A percentile compares a stretch with the other conserved stretches of the same genome.
Conservation (phyloP, 768 basidiomycete genomes). For the Xanthoconium purpureum region DNA sequence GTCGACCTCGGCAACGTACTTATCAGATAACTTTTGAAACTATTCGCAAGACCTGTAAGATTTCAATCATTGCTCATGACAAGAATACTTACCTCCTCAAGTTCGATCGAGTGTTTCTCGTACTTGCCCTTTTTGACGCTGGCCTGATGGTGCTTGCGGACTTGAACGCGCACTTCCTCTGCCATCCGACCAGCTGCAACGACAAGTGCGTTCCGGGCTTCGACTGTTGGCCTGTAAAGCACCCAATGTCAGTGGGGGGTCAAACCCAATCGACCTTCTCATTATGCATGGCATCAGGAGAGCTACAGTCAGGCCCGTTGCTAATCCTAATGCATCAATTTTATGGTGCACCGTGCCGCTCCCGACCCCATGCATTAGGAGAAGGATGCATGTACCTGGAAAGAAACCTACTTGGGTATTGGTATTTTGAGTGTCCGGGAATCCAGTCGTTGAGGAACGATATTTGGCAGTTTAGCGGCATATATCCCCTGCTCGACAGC, state of each 20-base stretch:
- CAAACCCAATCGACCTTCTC: too few relatives aligned
- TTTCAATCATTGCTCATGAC: neutral
- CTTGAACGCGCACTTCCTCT: conserved; percentile 72
- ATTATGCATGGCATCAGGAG: too few relatives aligned
- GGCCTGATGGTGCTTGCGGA: conserved; percentile 66
- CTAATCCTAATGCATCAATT: too few relatives aligned
- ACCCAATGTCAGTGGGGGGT: neutral
- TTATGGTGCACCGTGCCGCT: too few relatives aligned
- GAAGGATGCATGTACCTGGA: too few relatives aligned
- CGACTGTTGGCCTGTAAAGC: conserved; percentile 65
- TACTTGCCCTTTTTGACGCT: conserved; percentile 69
- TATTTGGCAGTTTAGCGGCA: conserved; percentile 67
- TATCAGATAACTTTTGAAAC: conserved; percentile 75
- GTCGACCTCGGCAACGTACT: conserved; percentile 62
- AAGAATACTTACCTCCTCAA: conserved; percentile 50
- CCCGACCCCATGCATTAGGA: too few relatives aligned
- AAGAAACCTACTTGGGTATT: conserved; percentile 62
- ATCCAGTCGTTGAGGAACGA: conserved; percentile 71
- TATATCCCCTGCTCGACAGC: conserved; percentile 72
- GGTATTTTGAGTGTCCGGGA: conserved; percentile 72
- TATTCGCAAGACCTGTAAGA: conserved; percentile 26
- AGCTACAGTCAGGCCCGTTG: too few relatives aligned
- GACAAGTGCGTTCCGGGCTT: conserved; percentile 58
- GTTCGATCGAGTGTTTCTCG: conserved; percentile 62
- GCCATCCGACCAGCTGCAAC: conserved; percentile 58